Evolutionary conservation across 192 early-diverging fungal species (phyloP), one percentile per base, ranked within the genome.

Genomic region (Coemansia sp.): DNA sequence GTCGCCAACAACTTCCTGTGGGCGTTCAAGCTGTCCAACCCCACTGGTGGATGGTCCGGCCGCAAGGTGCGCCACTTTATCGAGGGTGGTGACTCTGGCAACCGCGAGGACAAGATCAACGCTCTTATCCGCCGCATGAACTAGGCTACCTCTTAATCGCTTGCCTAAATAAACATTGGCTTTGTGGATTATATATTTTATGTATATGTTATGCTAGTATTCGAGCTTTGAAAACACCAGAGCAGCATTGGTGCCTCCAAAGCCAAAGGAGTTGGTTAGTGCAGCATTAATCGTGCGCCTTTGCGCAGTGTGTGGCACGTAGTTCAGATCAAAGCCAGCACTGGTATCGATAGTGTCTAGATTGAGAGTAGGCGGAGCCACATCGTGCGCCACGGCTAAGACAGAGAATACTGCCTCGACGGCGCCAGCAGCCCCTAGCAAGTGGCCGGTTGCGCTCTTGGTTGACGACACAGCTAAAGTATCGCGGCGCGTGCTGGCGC

Each of bases 1-100:
- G 87, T 91, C 76, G 97, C 92, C 86, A 95, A 93, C 89, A 94
- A 92, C 90, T 99, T 99, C 91, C 88, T 99, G 83, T 99, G 97
- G 97, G 92, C 97, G 70, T 97, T 99, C 90, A 94, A 95, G 88
- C 89, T 99, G 73, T 96, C 94, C 72, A 97, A 97, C 92, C 97
- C 97, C 74, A 98, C 88, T 72, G 97, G 97, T 79, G 95, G 95
- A 70, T 98, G 89, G 92, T 87, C 88, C 77, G 87, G 88, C 66
- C 95, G 96, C 90, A 99, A 99, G 92, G 87, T 91, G 66, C 81
- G 84, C 31, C 93, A 98, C 92, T 99, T 97, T 83, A 92, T 98
- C 72, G 91, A 98, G 87, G 97, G 96, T 78, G 98, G 98, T 83
- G 97, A 97, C 87, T 87, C 87, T 74, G 98, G 98, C 76, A 94